Conservation (phyloP, 139 green algal species). For the Picochlorum sp. region DNA sequence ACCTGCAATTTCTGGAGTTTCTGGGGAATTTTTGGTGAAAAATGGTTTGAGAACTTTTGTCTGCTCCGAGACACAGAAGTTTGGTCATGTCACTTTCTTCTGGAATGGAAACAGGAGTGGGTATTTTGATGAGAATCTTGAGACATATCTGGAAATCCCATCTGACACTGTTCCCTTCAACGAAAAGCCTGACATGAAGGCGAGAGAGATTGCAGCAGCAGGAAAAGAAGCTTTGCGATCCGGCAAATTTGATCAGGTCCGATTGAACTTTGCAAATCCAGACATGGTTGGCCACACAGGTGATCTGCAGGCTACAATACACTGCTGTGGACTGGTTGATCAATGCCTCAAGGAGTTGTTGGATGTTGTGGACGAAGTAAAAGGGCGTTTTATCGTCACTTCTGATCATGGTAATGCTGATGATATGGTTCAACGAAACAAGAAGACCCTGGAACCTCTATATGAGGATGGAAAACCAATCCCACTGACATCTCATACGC, state of each 20-base stretch:
- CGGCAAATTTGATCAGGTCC: constrained; percentile 58
- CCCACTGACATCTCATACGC: constrained; percentile 87
- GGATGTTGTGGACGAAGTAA: constrained; percentile 33
- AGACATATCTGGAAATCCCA: constrained; percentile 93
- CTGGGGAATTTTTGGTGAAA: constrained; percentile 71
- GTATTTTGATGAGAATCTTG: constrained; percentile 81
- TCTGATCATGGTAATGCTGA: constrained; percentile 93
- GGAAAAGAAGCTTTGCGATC: constrained; percentile 74
- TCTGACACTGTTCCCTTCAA: constrained; percentile 89
- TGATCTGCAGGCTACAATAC: constrained; percentile 57
- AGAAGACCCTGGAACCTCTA: constrained; percentile 67
- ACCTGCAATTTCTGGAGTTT: constrained; percentile 41
- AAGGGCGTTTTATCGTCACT: constrained; percentile 74
- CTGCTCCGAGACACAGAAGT: constrained; percentile 82
- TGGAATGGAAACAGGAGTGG: constrained; percentile 96
- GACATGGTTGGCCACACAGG: constrained; percentile 88
- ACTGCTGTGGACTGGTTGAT: constrained; percentile 62
- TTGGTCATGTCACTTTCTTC: constrained; percentile 80
- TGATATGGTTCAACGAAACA: constrained; percentile 89
- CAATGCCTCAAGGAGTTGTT: constrained; percentile 70
- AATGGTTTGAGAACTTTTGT: constrained; percentile 76
- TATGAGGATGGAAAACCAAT: constrained; percentile 59
- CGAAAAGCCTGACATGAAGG: constrained; percentile 90
- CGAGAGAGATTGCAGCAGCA: constrained; percentile 78
- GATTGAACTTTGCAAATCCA: constrained; percentile 76